Base-by-base conservation (phyloP, 768 basidiomycete species). In the Boletus bicolor region DNA sequence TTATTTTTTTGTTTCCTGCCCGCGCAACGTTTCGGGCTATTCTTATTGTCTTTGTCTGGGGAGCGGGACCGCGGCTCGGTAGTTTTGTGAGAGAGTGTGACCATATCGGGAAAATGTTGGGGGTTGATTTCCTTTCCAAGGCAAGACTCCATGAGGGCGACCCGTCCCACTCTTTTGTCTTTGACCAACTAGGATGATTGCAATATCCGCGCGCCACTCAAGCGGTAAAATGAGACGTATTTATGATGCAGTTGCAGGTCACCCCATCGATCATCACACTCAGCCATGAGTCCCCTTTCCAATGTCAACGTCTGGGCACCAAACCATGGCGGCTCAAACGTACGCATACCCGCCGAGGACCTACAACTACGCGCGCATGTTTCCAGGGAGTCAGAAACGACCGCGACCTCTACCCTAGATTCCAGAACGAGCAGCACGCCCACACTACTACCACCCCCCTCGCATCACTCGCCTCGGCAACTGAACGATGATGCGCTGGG, bases 401-500 rank as follows among this genome's bases (percentile, higher is more conserved):
- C 62, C 1, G 41, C 57, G n/a, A 36, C 60, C 5, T 59, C 61
- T 38, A 44, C 63, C 8, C 30, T 59, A 7, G 39, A 59, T 26
- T 54, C 66, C 3, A 52, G 53, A 15, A 37, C 47, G 34, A 60
- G 64, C 50, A 59, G 60, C 12, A 57, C 64, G 21, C 54, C 61
- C n/a, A 63, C 65, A 24, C 36, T 68, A 6, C 57, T 56, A 26
- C 68, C 67, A 14, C 43, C 68, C 17, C 49, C 47, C 1, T 44
- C 53, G 8, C 61, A 70, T 34, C 70, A 62, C 41, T 59, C 72
- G 12, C 34, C 52, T 21, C 60, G 69, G 21, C 72, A 70, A 9
- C 28, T 66, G 7, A 54, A 63, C 12, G 66, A 71, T n/a, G 70
- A 73, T 35, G 62, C 69, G 17, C 47, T 71, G 30, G 53, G 62